Evolutionary conservation across 2,329 filamentous ascomycete species (phyloP), one percentile per base, ranked within the genome.

Genomic region (Colletotrichum tropicale): DNA sequence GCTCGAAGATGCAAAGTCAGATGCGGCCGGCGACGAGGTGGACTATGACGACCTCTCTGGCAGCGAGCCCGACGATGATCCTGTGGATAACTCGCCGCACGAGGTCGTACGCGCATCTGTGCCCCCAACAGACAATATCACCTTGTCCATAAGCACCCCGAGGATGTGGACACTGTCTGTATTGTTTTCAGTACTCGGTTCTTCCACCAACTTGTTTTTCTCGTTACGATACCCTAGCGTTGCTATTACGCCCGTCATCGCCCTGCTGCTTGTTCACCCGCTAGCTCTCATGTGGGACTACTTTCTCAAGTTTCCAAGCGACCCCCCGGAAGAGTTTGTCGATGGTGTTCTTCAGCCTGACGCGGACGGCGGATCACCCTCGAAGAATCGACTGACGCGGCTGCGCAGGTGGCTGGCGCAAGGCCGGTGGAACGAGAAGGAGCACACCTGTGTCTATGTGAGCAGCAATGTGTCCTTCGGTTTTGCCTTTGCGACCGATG

Each of bases 381-480:
- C 77, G 8, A 76, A 78, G n/a, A 62, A 74, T 15, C 66, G 71
- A 55, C 78, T 84, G 21, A 81, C 83, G 36, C 87, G 89, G 6
- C 81, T 93, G 74, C 91, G 94, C 62, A 87, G 94, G 43, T 97
- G 95, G 94, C 87, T 96, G 32, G 93, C 92, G 2, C 95, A 96
- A 84, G 95, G 95, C 5, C 89, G 87, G 43, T 97, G 95, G 95
- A 97, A 97, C 81, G 93, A 96, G 82, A 97, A 97, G 83, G 95
- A 97, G 83, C 95, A 97, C 83, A 94, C 93, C 56, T 97, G 95
- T 81, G 94, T 97, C 67, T 97, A 97, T 80, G 95, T 97, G 79
- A 95, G 94, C 87, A 96, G 94, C 85, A 97, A 97, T 81, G 94
- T 97, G 56, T 95, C 95, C 24, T 97, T 97, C 82, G 95, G 95